Base-by-base conservation (phyloP, 345 rosid species). In the Luvunga scandens region DNA sequence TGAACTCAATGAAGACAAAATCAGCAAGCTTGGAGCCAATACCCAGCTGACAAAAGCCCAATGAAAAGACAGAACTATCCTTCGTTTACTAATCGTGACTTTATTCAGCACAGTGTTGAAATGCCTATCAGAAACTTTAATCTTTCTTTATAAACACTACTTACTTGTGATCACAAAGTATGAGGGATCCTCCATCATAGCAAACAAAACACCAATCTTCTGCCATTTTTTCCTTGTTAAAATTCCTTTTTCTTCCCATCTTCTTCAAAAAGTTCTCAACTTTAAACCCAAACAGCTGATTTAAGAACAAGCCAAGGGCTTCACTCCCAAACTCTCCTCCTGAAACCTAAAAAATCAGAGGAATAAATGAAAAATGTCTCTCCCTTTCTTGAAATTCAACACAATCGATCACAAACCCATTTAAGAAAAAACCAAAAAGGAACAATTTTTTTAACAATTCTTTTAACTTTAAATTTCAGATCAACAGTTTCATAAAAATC, bases 161-260 rank as follows among this genome's bases (percentile, higher is more conserved):
- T 84, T 68, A 87, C 92, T 75, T 85, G 63, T 77, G 83, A 64
- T 89, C 92, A 55, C 91, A 89, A 22, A 89, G 36, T 38, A 81
- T 82, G 14, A 89, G 84, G 4, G 22, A 33, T 22, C 92, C 92
- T 28, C 92, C 92, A 74, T 89, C 90, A 73, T 89, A 87, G 86
- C 92, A 89, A 45, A 69, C 33, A 75, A 89, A 86, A 67, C 92
- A 89, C 72, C 77, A 83, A 75, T 82, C 86, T 24, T 89, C 91
- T 21, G 87, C 71, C 3, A 36, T 36, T 2, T 78, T 83, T 36
- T 86, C 90, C 69, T 77, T 81, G 75, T 75, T 72, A 16, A 65
- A 75, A 21, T 67, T 78, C 72, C 36, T 79, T 57, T 61, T 79
- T 4, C 66, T 69, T 31, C 73, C 71, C 86, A 80, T 83, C 64